Base-by-base conservation (phyloP, 768 basidiomycete species). In the Lactarius quietus region DNA sequence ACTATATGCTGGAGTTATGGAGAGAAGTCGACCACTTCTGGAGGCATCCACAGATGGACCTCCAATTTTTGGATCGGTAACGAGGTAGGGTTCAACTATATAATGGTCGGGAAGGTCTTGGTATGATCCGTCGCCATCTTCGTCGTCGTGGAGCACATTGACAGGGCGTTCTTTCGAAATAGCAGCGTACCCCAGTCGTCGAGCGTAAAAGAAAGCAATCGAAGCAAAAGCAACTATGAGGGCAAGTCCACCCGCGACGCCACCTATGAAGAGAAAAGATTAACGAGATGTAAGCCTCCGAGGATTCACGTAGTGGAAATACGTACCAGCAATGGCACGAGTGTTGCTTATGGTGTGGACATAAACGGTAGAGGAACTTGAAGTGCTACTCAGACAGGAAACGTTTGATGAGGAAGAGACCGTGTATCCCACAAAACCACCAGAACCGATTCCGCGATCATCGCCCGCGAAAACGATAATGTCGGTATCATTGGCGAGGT, bases 61-160 rank as follows among this genome's bases (percentile, higher is more conserved):
- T 1, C 76, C 71, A 15, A 78, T 70, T 1, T 85, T 84, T 15
- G 88, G 85, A 55, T 86, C 86, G 0, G 88, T 81, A 3, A 89
- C 81, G 59, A 88, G 81, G 76, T 86, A 92, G 3, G 91, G 91
- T 67, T 92, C 87, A 1, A 90, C 90, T 36, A 81, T 82, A 72
- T 90, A 88, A 74, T 85, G 88, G 64, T 90, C 82, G 7, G 88
- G 89, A 9, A 86, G 81, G 48, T 8, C 33, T 4, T 33, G 33
- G 8, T 33, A 8, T 8, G 8, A 8, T 33, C 8, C 33, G 33
- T 33, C 8, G 33, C 8, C 33, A 33, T 33, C 33, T 33, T 33
- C 33, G 4, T 33, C 33, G 8, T 33, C 33, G 33, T 8, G 33
- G 33, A 33, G 33, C 33, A 33, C 33, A 33, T 33, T 33, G 33